phyloP scores from a whole-genome alignment of 192 early-diverging fungal species.

The Rhizophagus sp. region DNA sequence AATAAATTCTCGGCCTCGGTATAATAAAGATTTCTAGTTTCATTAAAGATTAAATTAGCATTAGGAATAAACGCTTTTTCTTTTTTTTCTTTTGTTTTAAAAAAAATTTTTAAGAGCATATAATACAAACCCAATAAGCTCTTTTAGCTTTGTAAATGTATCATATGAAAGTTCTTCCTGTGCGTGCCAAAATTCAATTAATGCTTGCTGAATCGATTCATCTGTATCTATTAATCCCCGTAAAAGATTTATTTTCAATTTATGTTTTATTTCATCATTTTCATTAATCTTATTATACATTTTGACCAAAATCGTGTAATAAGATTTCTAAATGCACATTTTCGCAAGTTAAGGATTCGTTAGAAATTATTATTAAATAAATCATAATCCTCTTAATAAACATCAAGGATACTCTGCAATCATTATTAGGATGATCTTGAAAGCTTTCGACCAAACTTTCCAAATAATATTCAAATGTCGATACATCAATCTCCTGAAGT shows the following conservation, averaged over 20 bases:
- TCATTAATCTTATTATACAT: slow-evolving; percentile 31
- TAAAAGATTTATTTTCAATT: slow-evolving; percentile 41
- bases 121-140: slow-evolving; percentile 42
- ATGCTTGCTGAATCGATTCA: slow-evolving; percentile 39
- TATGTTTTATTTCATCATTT: slow-evolving; percentile 17
- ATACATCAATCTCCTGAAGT: not conserved
- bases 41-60: not conserved
- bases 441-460: slow-evolving; percentile 50
- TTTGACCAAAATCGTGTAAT: slow-evolving; percentile 48
- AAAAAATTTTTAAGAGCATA: not conserved
- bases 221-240: slow-evolving; percentile 48
- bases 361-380: not conserved
- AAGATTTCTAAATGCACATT: slow-evolving; percentile 39
- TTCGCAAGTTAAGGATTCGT: not conserved
- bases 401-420: slow-evolving; percentile 49
- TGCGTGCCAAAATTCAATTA: slow-evolving; percentile 45
- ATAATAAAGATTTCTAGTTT: slow-evolving; percentile 56
- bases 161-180: slow-evolving; percentile 37
- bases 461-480: slow-evolving; percentile 43
- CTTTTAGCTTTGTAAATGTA: slow-evolving; percentile 38
- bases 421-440: slow-evolving; percentile 44
- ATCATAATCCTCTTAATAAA: not conserved
- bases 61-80: not conserved
- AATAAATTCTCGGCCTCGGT: slow-evolving; percentile 65
- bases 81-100: not conserved